phyloP scores from a whole-genome alignment of 2,329 filamentous ascomycete species.

The Phialophora verrucosa region DNA sequence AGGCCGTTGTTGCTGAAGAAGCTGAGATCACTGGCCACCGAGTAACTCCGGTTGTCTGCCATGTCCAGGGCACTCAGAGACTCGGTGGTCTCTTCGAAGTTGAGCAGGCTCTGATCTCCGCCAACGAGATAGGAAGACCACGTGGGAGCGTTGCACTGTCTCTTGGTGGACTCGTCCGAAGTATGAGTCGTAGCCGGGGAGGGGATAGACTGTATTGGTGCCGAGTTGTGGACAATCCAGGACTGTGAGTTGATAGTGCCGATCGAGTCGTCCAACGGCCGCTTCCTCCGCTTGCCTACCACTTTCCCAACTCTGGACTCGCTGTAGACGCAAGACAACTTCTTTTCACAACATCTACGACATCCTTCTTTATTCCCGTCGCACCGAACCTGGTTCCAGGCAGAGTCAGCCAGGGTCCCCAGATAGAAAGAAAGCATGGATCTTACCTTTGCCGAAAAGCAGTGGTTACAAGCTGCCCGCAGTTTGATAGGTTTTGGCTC shows the following conservation, averaged over 20 bases:
- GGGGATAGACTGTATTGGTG: conserved; percentile 33
- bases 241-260: conserved; percentile 32
- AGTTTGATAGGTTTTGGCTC: conserved; percentile 38
- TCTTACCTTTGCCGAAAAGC: conserved; percentile 39
- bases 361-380: conserved; percentile 40
- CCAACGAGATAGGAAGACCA: conserved; percentile 34
- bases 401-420: conserved; percentile 18
- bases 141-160: conserved; percentile 24
- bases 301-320: conserved; percentile 40
- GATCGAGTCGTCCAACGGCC: conserved; percentile 35
- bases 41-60: conserved; percentile 33
- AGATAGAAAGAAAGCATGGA: not conserved
- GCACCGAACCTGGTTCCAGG: conserved; percentile 37
- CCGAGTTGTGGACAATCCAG: conserved; percentile 28
- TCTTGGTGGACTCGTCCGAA: conserved; percentile 30
- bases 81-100: conserved; percentile 32
- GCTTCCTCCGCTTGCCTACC: conserved; percentile 40
- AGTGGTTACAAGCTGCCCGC: conserved; percentile 39
- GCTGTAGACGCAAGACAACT: conserved; percentile 38
- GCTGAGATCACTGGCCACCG: conserved; percentile 30
- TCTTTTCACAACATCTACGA: conserved; percentile 38
- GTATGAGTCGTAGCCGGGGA: conserved; percentile 36
- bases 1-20: conserved; percentile 36
- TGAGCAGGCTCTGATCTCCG: conserved; percentile 30
- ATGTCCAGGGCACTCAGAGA: conserved; percentile 34